Evolutionary conservation across 495 filamentous ascomycete species (phyloP).

Genomic region (Xeromyces bisporus): DNA sequence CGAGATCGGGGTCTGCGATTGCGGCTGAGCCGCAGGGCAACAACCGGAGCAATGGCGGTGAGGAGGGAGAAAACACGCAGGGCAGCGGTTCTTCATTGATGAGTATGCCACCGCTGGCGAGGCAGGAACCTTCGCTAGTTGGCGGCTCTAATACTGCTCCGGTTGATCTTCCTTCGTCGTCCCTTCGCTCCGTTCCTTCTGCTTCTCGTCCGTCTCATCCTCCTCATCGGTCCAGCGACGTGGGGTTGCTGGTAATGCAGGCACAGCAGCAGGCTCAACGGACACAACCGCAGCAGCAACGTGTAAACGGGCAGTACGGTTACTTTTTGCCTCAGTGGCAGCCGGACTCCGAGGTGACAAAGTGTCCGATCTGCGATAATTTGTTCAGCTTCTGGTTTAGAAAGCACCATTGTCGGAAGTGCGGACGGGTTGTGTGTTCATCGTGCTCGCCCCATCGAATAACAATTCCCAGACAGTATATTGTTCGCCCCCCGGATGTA

Average conservation of each 20-base stretch:
- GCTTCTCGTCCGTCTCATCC: background rate
- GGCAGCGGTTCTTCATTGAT: constrained; percentile 8
- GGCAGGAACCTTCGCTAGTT: constrained; percentile 3
- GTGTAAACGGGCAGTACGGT: constrained; percentile 8
- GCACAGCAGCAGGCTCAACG: background rate
- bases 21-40: background rate
- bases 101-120: constrained; percentile 7
- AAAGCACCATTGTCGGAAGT: constrained; percentile 94
- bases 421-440: constrained; percentile 83
- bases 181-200: constrained; percentile 5
- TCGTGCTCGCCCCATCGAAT: constrained; percentile 89
- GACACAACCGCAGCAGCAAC: background rate
- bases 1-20: no score
- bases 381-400: constrained; percentile 74
- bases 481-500: constrained; percentile 62
- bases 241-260: background rate
- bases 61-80: constrained; percentile 6
- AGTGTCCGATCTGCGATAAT: constrained; percentile 65
- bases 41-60: background rate
- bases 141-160: constrained; percentile 20
- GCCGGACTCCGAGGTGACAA: constrained; percentile 58
- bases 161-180: constrained; percentile 23
- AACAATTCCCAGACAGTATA: constrained; percentile 82
- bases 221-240: background rate
- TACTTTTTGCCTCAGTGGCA: constrained; percentile 60